Evolutionary conservation across 371 early-diverging fungal genomes (phyloP).

Genomic region (Circinella umbellata): DNA sequence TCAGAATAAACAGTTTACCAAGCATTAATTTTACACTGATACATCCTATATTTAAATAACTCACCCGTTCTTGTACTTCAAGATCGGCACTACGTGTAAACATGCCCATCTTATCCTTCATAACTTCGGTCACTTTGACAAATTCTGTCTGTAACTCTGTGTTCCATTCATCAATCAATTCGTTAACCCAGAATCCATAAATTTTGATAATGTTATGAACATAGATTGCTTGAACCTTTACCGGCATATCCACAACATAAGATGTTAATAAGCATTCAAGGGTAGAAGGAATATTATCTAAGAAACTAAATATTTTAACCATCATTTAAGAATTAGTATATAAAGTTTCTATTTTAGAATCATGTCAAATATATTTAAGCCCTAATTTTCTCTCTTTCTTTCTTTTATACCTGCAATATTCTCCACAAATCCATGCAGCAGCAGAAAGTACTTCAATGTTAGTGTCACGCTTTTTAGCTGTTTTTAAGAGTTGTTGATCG

Average conservation of each 20-base stretch:
- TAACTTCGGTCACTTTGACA: constrained; percentile 53
- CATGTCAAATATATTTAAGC: background rate
- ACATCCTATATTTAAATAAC: constrained; percentile 11
- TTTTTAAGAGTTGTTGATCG: constrained; percentile 66
- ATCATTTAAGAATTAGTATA: background rate
- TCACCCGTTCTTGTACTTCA: constrained; percentile 86
- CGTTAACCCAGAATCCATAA: constrained; percentile 69
- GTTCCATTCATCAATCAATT: constrained; percentile 62
- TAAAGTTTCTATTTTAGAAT: no score
- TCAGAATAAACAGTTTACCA: background rate
- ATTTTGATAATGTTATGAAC: constrained; percentile 80
- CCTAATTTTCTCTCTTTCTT: background rate
- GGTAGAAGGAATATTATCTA: constrained; percentile 55
- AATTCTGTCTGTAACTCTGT: constrained; percentile 54
- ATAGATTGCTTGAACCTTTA: constrained; percentile 72
- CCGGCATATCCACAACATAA: constrained; percentile 58
- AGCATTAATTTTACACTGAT: background rate
- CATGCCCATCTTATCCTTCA: constrained; percentile 58
- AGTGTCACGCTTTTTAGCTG: constrained; percentile 64
- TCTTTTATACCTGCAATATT: constrained; percentile 67
- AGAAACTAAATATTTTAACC: constrained; percentile 23
- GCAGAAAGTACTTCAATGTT: constrained; percentile 82
- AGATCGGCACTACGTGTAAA: constrained; percentile 64
- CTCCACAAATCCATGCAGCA: constrained; percentile 92
- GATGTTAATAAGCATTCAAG: constrained; percentile 63